These are phyloP conservation scores for Haplosporangium sp. DNA, from an alignment of 371 early-diverging fungal species.

Conservation along the genomic window DNA sequence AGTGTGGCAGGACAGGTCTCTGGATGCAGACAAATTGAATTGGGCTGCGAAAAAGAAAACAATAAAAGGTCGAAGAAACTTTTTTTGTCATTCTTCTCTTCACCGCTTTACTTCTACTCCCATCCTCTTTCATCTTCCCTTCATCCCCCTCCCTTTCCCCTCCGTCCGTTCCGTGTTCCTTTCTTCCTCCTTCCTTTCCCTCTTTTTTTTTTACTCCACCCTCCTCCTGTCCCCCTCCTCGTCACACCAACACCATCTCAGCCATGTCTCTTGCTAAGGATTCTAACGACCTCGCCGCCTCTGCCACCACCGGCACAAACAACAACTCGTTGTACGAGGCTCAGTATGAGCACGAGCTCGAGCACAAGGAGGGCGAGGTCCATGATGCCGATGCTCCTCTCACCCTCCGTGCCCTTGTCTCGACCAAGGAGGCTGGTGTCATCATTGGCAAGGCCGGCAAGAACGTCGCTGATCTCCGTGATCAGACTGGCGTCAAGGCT, in stretches of 20 bases:
- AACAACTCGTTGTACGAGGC: slow-evolving; percentile 32
- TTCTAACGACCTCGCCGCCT: slow-evolving; percentile 36
- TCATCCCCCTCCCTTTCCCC: slow-evolving; percentile 1
- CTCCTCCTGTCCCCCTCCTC: not conserved
- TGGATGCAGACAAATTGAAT: too few species aligned
- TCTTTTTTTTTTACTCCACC: slow-evolving; percentile 1
- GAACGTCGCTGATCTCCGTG: slow-evolving; percentile 87
- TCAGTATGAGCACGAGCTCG: slow-evolving; percentile 29
- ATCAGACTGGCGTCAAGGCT: slow-evolving; percentile 83
- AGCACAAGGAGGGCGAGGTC: slow-evolving; percentile 25
- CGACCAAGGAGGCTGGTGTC: slow-evolving; percentile 93
- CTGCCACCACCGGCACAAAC: slow-evolving; percentile 21
- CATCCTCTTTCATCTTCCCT: not conserved
- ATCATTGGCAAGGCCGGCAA: slow-evolving; percentile 93
- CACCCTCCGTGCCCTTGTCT: slow-evolving; percentile 87
- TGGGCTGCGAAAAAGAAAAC: not conserved
- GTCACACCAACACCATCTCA: not conserved
- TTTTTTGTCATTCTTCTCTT: slow-evolving; percentile 4
- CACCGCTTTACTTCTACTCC: slow-evolving; percentile 5
- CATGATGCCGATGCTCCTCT: slow-evolving; percentile 56
- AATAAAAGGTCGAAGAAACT: not conserved
- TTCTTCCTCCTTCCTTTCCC: slow-evolving; percentile 7
- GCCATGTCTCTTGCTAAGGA: slow-evolving; percentile 21
- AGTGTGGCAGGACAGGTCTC: too few species aligned
- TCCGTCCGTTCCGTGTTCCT: slow-evolving; percentile 1